phyloP scores from a whole-genome alignment of 2,329 filamentous ascomycete species.

The Macrophomina pseudophaseolina region DNA sequence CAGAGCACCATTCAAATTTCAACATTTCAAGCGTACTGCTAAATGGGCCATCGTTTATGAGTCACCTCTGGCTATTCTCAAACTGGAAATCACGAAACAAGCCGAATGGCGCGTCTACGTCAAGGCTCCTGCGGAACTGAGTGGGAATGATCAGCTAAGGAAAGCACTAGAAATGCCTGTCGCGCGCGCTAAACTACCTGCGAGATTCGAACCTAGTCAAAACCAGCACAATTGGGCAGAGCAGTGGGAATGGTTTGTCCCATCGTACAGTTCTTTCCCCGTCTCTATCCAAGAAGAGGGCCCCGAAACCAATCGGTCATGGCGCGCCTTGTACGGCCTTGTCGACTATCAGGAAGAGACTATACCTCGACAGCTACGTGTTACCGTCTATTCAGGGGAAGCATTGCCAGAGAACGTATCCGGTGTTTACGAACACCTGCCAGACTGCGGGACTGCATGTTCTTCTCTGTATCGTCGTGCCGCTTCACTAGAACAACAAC shows the following conservation, averaged over 20 bases:
- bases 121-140: conserved; percentile 45
- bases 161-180: conserved; percentile 44
- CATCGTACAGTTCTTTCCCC: background rate
- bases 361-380: conserved; percentile 50
- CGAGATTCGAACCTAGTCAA: conserved; percentile 20
- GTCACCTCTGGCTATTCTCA: conserved; percentile 45
- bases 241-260: conserved; percentile 37
- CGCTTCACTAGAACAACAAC: background rate
- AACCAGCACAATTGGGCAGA: conserved; percentile 29
- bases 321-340: conserved; percentile 44
- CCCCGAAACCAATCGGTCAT: conserved; percentile 37
- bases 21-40: conserved; percentile 7
- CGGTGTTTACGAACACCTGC: conserved; percentile 59
- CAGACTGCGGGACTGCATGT: conserved; percentile 63
- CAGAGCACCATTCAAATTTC: conserved; percentile 1
- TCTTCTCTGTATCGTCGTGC: conserved; percentile 59
- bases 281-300: conserved; percentile 34
- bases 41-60: conserved; percentile 52
- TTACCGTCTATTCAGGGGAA: conserved; percentile 39
- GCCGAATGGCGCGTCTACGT: conserved; percentile 55
- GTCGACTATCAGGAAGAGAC: conserved; percentile 47
- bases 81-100: conserved; percentile 45
- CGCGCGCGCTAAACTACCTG: conserved; percentile 29
- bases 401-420: conserved; percentile 41
- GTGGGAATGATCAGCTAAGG: conserved; percentile 47